These are phyloP conservation scores for Citrus trifoliata DNA, from an alignment of 345 rosid genomes.

Conservation along the genomic window DNA sequence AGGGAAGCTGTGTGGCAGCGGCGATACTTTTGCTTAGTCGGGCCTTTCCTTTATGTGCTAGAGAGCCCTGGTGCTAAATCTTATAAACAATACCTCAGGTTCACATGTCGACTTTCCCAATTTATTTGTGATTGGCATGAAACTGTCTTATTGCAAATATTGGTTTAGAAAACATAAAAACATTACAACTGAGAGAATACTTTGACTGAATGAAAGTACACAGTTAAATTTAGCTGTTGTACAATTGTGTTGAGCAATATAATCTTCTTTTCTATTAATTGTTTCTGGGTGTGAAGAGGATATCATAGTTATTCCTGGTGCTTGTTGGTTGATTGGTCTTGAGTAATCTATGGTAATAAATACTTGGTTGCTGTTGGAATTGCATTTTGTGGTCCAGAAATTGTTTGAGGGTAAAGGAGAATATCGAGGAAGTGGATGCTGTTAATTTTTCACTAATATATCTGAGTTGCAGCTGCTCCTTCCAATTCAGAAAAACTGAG, in stretches of 20 bases:
- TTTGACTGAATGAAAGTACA: background rate
- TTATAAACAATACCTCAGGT: conserved; percentile 91
- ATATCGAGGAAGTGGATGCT: background rate
- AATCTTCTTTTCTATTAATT: background rate
- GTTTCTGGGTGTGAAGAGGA: background rate
- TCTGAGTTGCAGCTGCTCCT: background rate
- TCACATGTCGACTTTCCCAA: conserved; percentile 15
- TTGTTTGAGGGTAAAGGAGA: background rate
- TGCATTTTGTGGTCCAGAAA: background rate
- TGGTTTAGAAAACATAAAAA: background rate
- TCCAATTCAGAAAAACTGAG: background rate
- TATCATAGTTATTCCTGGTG: background rate
- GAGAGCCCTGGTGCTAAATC: conserved; percentile 73
- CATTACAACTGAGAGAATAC: background rate
- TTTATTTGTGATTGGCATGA: conserved; percentile 13
- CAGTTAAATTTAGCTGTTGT: background rate
- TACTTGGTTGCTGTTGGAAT: background rate
- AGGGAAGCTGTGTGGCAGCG: conserved; percentile 96
- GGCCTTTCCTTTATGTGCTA: conserved; percentile 80
- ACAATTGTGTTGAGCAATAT: background rate
- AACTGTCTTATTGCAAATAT: background rate
- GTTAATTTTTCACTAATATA: background rate
- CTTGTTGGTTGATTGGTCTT: background rate
- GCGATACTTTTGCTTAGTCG: conserved; percentile 82
- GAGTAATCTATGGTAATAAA: background rate